Percentiles rank a stretch among this genome's conserved stretches.
Conservation (phyloP, 2,329 filamentous ascomycete genomes). For the Xylariaceae sp. region DNA sequence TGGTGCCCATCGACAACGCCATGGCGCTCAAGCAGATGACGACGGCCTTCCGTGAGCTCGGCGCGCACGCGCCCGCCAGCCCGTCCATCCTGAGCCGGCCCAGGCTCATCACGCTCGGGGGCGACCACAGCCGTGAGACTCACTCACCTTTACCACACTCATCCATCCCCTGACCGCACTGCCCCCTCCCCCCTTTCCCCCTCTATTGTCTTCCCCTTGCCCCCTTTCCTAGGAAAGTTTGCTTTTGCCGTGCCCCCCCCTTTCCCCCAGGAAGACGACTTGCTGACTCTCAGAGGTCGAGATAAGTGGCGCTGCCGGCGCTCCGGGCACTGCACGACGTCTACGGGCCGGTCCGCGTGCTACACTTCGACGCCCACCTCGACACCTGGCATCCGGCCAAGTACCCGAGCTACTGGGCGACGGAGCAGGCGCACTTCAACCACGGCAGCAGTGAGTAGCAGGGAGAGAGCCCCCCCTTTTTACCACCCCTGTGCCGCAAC, state of each 20-base stretch:
- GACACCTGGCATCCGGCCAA: slow-evolving; percentile 81
- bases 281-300: no score
- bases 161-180: no score
- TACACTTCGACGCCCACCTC: slow-evolving; percentile 73
- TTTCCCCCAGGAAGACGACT: no score
- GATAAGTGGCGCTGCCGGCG: slow-evolving; percentile 63
- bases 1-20: slow-evolving; percentile 79
- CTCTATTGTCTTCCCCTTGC: no score
- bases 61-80: slow-evolving; percentile 29
- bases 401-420: slow-evolving; percentile 69
- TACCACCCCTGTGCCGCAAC: no score
- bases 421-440: slow-evolving; percentile 67
- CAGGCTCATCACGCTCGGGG: slow-evolving; percentile 62
- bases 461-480: no score
- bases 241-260: no score
- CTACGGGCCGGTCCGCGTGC: slow-evolving; percentile 58
- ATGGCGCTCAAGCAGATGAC: slow-evolving; percentile 80
- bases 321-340: slow-evolving; percentile 57
- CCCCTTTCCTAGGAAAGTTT: no score
- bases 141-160: no score
- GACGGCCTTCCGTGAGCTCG: slow-evolving; percentile 66
- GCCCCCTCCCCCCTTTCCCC: no score
- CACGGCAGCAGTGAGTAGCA: slow-evolving; percentile 85
- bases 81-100: slow-evolving; percentile 25
- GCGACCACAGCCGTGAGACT: slow-evolving; percentile 67